Evolutionary conservation across 352 stramenopile species (phyloP), one percentile per base, ranked within the genome.

Genomic region (Blastocystis sp.): DNA sequence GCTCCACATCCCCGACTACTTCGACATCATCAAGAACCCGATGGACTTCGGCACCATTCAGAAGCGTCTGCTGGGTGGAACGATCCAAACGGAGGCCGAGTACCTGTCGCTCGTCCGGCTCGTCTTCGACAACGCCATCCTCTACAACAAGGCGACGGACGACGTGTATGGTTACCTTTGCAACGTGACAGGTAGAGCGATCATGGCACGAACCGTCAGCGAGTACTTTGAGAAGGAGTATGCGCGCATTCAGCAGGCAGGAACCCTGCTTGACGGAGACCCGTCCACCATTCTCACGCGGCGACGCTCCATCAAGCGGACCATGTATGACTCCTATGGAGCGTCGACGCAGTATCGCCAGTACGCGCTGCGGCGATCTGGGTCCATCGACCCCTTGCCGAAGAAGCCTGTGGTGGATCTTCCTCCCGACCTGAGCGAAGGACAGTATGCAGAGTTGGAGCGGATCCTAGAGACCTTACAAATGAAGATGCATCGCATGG

Each of bases 41-140:
- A 99, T 99, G 96, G 96, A 99, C 90, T 91, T 99, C 21, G 94
- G 94, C 9, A 98, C 94, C 0, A 93, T 98, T 71, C 90, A 93
- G 56, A 90, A 92, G 48, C 93, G 93, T 38, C 87, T 96, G 48
- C 93, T 92, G 84, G 89, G 63, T 24, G 92, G 90, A 44, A 91
- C 90, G 89, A 98, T 97, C 73, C 90, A 89, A 18, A 92, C 90
- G 86, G 91, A 90, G 2, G 73, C 90, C 54, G 91, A 89, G 87
- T 98, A 96, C 91, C 91, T 90, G 24, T 92, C 91, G 21, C 94
- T 98, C 81, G 90, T 98, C 0, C 92, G 94, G 38, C 90, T 97
- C 4, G 96, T 98, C 14, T 99, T 98, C 87, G 91, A 92, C 65
- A 99, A 99, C 88, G 94, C 94, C 18, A 97, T 98, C 90, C 87